Evolutionary conservation across 805 yeast genomes (phyloP), one percentile per base, ranked within the genome.

Genomic region (Saccharomycopsis oosterbeekiorum): DNA sequence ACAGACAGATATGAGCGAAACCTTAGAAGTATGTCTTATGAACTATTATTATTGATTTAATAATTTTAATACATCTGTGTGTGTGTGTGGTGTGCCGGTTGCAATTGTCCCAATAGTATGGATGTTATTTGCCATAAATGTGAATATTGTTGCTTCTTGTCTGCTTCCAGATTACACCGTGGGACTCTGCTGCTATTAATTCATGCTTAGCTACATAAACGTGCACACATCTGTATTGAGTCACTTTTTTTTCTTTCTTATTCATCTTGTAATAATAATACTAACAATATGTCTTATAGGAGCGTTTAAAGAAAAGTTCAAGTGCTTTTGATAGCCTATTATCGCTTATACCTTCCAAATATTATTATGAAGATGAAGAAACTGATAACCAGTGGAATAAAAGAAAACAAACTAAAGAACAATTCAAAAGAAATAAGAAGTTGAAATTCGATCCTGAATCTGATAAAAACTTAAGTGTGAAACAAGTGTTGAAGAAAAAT

Each of bases 311-410:
- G 73, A 83, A 83, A 39, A 91, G 87, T 70, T 84, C 94, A 14
- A 76, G 83, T 58, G 90, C 97, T 3, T 93, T 93, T 71, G 89
- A 89, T 70, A 96, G 97, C 26, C 76, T 93, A 59, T 77, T 93
- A 62, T 89, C 97, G 21, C 76, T 93, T 72, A 92, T 93, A 62
- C 97, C 98, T 2, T 96, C 97, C 2, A 90, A 91, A 70, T 91
- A 87, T 70, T 93, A 93, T 71, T 91, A 89, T 71, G 53, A 47
- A 21, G 97, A 92, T 71, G 97, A 88, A 47, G 93, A 89, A 62
- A 86, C 93, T 1, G 84, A 86, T 68, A 85, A 86, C 59, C 97
- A 93, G 74, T 92, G 97, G 97, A 85, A 86, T 67, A 86, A 85
- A 67, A 88, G 84, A 75, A 89, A 90, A 76, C 82, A 85, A 73